Percentiles rank a stretch among this genome's conserved stretches.
Evolutionary conservation across 305 asterid genomes (phyloP).

Genomic region (Fraxinus nigra): DNA sequence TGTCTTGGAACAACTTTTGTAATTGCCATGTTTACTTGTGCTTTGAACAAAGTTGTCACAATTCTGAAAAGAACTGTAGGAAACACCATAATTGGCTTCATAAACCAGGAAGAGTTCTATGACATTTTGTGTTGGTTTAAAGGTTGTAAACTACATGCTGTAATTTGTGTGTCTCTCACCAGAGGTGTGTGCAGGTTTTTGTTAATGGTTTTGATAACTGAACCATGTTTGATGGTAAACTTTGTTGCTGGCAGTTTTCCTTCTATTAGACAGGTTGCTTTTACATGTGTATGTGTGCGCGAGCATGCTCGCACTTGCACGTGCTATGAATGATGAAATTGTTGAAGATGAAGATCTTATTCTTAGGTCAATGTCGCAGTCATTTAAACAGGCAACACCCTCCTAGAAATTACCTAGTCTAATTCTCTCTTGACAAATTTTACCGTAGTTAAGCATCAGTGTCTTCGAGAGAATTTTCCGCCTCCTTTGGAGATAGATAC

Average conservation of each 20-base stretch:
- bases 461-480: neutral
- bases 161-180: neutral
- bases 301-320: neutral
- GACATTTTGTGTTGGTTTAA: neutral
- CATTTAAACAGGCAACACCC: neutral
- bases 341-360: neutral
- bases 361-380: neutral
- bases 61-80: slow-evolving; percentile 1
- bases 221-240: neutral
- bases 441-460: neutral
- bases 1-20: slow-evolving; percentile 15
- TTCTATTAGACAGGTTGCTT: neutral
- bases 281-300: neutral
- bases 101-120: neutral
- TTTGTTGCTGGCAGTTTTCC: neutral
- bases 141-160: neutral
- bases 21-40: slow-evolving; percentile 16
- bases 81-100: neutral
- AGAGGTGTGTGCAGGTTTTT: neutral
- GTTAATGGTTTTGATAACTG: neutral
- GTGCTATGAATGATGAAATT: neutral
- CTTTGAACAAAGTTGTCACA: neutral
- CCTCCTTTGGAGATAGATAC: neutral
- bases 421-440: neutral
- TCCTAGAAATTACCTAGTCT: neutral